Conservation (phyloP, 768 basidiomycete species). For the Mycena chlorophos region DNA sequence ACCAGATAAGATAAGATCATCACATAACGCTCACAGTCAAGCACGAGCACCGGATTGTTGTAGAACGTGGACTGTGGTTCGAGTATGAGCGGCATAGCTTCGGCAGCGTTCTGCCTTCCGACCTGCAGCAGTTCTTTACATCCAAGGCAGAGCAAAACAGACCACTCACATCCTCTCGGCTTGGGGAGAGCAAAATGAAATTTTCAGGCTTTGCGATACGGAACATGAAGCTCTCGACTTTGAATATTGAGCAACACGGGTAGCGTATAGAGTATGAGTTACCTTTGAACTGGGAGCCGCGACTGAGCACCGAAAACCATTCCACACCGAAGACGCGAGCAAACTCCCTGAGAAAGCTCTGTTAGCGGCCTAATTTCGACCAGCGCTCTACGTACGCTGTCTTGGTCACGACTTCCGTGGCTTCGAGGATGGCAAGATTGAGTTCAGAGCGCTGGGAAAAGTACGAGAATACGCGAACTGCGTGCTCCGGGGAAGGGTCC, state of each 20-base stretch:
- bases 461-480: constrained; percentile 58
- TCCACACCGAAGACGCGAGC: constrained; percentile 97
- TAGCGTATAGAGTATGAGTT: too few species aligned
- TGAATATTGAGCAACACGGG: background rate
- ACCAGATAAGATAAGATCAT: background rate
- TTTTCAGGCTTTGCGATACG: constrained; percentile 95
- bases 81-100: constrained; percentile 93
- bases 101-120: constrained; percentile 92
- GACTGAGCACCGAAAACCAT: constrained; percentile 90
- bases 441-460: constrained; percentile 63
- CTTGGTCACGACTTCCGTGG: constrained; percentile 80
- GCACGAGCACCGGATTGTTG: constrained; percentile 85
- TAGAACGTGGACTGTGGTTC: constrained; percentile 94
- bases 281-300: constrained; percentile 92
- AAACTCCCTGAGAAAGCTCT: constrained; percentile 68
- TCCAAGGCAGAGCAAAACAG: background rate
- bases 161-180: constrained; percentile 69
- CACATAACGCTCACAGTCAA: constrained; percentile 56
- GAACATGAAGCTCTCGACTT: constrained; percentile 97
- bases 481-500: constrained; percentile 57
- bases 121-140: constrained; percentile 55
- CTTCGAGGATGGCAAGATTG: constrained; percentile 79
- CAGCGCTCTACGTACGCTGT: constrained; percentile 66
- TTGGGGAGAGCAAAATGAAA: constrained; percentile 89
- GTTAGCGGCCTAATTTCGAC: background rate